Conservation (phyloP, 2,329 filamentous ascomycete genomes). For the Botrytis sinoallii region DNA sequence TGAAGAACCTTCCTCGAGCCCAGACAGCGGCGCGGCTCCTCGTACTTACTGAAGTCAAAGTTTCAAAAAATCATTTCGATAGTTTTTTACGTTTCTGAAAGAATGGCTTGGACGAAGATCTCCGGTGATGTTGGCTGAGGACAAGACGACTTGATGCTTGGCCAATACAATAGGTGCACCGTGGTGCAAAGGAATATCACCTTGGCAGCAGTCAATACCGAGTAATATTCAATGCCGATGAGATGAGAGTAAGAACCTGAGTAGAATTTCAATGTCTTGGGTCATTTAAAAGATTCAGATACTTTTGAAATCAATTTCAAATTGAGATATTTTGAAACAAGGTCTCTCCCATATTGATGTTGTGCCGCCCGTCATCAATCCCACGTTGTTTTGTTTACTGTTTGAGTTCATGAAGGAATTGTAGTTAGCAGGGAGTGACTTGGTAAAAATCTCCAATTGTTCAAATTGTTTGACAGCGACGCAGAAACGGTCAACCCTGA, state of each 20-base stretch:
- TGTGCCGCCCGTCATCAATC: neutral
- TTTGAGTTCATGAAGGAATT: constrained; percentile 9
- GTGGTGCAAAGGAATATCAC: constrained; percentile 1
- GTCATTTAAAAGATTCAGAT: neutral
- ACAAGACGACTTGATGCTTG: constrained; percentile 4
- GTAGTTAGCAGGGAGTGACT: neutral
- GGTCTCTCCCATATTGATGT: neutral
- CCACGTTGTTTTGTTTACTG: constrained; percentile 9
- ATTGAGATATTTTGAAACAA: neutral
- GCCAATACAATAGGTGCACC: neutral
- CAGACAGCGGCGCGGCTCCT: constrained; percentile 8
- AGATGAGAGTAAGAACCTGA: neutral
- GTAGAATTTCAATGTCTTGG: neutral
- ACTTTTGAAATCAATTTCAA: neutral
- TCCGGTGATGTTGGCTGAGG: neutral
- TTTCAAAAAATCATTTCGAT: constrained; percentile 2
- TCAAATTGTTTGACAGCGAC: constrained; percentile 13
- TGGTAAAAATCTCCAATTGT: neutral
- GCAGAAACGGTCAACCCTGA: neutral
- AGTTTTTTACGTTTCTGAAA: neutral
- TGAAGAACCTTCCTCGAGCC: neutral
- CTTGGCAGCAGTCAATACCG: constrained; percentile 6
- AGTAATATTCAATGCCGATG: constrained; percentile 5
- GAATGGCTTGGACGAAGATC: neutral
- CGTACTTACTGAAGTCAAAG: neutral